Evolutionary conservation across 331 rosid genomes (phyloP).

Genomic region (Acacia concinna): DNA sequence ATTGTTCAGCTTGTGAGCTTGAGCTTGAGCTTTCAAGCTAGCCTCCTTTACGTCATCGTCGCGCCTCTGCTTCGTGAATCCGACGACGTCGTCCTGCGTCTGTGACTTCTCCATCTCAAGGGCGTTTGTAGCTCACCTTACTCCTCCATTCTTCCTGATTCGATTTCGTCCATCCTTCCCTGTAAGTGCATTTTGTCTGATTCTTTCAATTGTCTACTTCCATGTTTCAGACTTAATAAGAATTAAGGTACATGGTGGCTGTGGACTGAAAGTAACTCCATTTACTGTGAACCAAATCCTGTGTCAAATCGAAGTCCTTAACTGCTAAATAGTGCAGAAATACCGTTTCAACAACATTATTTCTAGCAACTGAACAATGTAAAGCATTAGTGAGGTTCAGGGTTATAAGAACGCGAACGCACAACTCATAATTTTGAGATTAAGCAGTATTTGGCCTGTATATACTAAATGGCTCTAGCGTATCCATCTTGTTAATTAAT

Average conservation of each 20-base stretch:
- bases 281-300: conserved; percentile 1
- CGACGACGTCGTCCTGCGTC: background rate
- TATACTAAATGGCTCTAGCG: background rate
- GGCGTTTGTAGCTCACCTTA: background rate
- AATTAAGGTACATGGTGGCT: too few species aligned
- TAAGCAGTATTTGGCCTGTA: background rate
- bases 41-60: background rate
- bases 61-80: background rate
- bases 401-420: background rate
- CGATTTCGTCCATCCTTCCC: background rate
- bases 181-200: background rate
- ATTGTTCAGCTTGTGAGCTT: too few species aligned
- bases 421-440: background rate
- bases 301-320: background rate
- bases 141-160: background rate
- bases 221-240: too few species aligned
- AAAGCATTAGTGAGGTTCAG: conserved; percentile 13
- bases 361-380: conserved; percentile 13
- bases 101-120: background rate
- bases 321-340: background rate
- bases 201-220: too few species aligned
- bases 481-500: conserved; percentile 6
- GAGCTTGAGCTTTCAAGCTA: background rate
- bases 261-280: background rate
- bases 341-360: conserved; percentile 17